Evolutionary conservation across 176 grass and related monocot genomes (phyloP).

Genomic region (Puccinellia tenuiflora): DNA sequence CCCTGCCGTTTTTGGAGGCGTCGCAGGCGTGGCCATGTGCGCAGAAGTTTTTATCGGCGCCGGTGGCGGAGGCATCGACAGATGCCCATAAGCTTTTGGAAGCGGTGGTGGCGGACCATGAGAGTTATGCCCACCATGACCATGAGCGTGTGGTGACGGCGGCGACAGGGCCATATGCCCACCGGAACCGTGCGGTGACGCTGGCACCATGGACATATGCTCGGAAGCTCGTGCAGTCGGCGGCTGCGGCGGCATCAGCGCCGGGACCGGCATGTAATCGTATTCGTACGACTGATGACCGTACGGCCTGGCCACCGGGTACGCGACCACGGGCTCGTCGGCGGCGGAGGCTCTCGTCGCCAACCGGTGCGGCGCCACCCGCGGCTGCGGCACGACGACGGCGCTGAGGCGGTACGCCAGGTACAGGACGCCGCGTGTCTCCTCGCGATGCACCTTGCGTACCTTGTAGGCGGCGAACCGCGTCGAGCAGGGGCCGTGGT

Average conservation of each 20-base stretch:
- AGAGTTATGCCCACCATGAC: neutral
- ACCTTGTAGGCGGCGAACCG: conserved; percentile 60
- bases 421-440: conserved; percentile 49
- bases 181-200: neutral
- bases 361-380: neutral
- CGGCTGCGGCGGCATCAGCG: neutral
- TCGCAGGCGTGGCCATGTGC: neutral
- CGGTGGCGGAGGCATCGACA: neutral
- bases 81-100: neutral
- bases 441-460: conserved; percentile 35
- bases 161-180: neutral
- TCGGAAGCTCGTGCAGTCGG: neutral
- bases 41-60: neutral
- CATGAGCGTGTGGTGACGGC: neutral
- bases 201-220: neutral
- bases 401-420: conserved; percentile 54
- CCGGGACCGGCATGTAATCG: neutral
- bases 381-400: neutral
- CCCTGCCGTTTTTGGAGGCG: neutral
- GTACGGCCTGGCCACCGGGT: conserved; percentile 12
- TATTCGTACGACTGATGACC: neutral
- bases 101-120: neutral
- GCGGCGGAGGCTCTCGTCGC: neutral
- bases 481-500: neutral
- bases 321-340: conserved; percentile 29